phyloP scores from a whole-genome alignment of 139 green algal genomes.

The Chlorella ohadii region DNA sequence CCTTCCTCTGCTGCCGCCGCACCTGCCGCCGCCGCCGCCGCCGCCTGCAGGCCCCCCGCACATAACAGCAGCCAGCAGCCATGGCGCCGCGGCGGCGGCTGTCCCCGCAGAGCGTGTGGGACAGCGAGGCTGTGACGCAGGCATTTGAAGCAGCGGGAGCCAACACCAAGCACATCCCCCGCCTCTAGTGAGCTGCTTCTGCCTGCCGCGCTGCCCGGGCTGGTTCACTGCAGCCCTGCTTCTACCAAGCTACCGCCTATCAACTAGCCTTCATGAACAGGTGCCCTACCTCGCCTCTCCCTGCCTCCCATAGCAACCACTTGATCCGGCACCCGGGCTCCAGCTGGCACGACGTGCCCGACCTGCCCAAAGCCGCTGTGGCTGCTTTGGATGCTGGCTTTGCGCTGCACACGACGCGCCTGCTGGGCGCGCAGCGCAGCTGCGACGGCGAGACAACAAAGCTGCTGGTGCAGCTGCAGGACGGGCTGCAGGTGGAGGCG shows the following conservation, averaged over 20 bases:
- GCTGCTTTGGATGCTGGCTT: slow-evolving; percentile 68
- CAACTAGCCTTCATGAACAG: no score
- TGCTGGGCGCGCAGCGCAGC: slow-evolving; percentile 63
- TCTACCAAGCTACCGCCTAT: neutral
- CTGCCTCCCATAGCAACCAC: slow-evolving; percentile 51
- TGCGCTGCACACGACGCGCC: slow-evolving; percentile 54
- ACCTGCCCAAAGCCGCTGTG: slow-evolving; percentile 75
- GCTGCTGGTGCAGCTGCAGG: slow-evolving; percentile 90
- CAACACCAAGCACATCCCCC: slow-evolving; percentile 65
- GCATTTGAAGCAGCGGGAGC: slow-evolving; percentile 66
- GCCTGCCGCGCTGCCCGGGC: no score
- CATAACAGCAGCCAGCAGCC: no score
- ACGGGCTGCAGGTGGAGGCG: slow-evolving; percentile 90
- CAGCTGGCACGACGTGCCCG: slow-evolving; percentile 67
- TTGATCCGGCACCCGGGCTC: slow-evolving; percentile 64
- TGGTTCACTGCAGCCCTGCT: neutral
- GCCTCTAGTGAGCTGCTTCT: slow-evolving; percentile 55
- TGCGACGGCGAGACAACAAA: slow-evolving; percentile 83
- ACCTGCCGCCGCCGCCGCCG: no score
- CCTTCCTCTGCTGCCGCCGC: no score
- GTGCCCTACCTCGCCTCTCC: neutral
- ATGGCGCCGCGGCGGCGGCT: slow-evolving; percentile 57
- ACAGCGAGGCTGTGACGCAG: slow-evolving; percentile 46
- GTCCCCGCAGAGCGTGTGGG: slow-evolving; percentile 66
- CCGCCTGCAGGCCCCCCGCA: no score